Percentiles rank a stretch among this genome's conserved stretches.
Conservation (phyloP, 441 rosid species). For the Lagerstroemia fauriei region DNA sequence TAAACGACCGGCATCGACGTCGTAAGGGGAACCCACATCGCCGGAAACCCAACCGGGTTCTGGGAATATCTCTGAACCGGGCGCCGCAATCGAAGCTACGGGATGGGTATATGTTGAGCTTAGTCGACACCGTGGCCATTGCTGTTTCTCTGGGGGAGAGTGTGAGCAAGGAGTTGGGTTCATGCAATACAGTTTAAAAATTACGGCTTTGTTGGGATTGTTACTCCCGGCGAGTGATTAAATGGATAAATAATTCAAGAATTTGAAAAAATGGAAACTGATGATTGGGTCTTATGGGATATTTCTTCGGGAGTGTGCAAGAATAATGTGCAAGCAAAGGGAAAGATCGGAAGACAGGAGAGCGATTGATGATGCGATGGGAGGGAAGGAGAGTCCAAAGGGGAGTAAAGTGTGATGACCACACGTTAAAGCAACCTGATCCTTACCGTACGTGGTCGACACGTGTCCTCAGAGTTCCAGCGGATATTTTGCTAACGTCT, state of each 20-base stretch:
- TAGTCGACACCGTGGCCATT: slow-evolving; percentile 49
- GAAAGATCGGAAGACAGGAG: slow-evolving; percentile 24
- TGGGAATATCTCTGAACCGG: slow-evolving; percentile 38
- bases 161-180: neutral
- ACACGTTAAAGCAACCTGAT: slow-evolving; percentile 87
- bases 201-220: neutral
- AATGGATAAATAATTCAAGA: neutral
- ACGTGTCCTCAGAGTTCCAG: slow-evolving; percentile 43
- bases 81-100: slow-evolving; percentile 39
- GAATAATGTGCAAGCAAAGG: slow-evolving; percentile 7
- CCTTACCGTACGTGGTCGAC: slow-evolving; percentile 39
- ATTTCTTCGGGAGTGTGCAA: neutral
- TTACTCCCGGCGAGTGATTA: neutral
- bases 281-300: slow-evolving; percentile 1
- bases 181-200: neutral
- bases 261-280: neutral
- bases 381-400: slow-evolving; percentile 17
- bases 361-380: neutral
- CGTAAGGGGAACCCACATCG: slow-evolving; percentile 35
- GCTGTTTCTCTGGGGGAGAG: neutral
- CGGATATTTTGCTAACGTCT: neutral
- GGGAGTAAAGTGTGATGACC: slow-evolving; percentile 67
- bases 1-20: slow-evolving; percentile 49
- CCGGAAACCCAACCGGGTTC: slow-evolving; percentile 23
- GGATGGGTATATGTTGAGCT: slow-evolving; percentile 49